Evolutionary conservation across 2,329 filamentous ascomycete species (phyloP).

Genomic region (Pestalotiopsis sp.): DNA sequence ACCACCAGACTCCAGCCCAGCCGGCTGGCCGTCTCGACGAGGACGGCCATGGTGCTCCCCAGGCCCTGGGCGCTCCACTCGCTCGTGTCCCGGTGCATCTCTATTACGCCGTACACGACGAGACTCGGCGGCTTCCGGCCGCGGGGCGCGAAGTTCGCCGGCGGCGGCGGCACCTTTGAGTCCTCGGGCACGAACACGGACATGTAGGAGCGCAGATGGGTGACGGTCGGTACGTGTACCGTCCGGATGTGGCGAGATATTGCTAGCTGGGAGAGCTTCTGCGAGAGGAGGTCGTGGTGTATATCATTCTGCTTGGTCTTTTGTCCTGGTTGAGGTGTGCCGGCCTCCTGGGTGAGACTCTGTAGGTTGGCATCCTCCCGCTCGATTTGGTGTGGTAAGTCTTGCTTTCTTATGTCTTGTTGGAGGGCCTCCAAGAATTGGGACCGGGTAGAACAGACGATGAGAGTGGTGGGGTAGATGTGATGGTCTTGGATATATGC

Average conservation of each 20-base stretch:
- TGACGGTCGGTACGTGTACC: conserved; percentile 74
- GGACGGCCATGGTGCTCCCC: conserved; percentile 59
- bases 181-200: conserved; percentile 51
- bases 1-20: conserved; percentile 46
- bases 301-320: not conserved
- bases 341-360: conserved; percentile 13
- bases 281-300: conserved; percentile 53
- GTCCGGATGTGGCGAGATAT: conserved; percentile 70
- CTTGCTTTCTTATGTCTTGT: conserved; percentile 41
- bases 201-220: conserved; percentile 77
- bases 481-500: conserved; percentile 62
- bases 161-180: conserved; percentile 40
- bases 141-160: conserved; percentile 19
- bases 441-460: conserved; percentile 69
- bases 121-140: conserved; percentile 43
- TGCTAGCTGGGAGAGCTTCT: conserved; percentile 70
- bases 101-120: conserved; percentile 66
- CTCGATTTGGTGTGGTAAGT: not conserved
- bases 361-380: conserved; percentile 8
- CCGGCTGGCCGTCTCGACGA: conserved; percentile 63
- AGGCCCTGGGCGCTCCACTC: conserved; percentile 79
- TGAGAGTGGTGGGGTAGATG: conserved; percentile 61
- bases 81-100: conserved; percentile 67
- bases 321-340: not conserved
- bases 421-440: conserved; percentile 66